Base-by-base conservation (phyloP, 805 yeast species). In the Zygotorulaspora sp. region DNA sequence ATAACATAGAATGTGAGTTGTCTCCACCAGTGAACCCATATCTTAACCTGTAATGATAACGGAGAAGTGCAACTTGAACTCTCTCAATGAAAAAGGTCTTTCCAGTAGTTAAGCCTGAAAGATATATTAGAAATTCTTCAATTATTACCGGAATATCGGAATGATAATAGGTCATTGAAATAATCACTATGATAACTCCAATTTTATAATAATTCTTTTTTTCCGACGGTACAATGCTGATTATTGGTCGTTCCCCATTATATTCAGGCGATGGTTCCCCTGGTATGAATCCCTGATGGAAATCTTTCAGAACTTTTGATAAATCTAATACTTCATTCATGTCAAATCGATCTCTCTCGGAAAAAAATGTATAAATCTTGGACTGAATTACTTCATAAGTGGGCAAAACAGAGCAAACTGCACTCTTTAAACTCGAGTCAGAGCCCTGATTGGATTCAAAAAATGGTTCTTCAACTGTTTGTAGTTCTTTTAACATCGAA, bases 11-110 rank as follows among this genome's bases (percentile, higher is more conserved):
- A 36, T 54, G 52, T 1, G 63, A 43, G 21, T 48, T 40, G 28
- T 61, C 64, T 15, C 54, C 53, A 6, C 57, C 59, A 10, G 47
- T 40, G 22, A 27, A 38, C 5, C 47, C 48, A 24, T 36, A 38
- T 7, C 41, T 18, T 17, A 25, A 12, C 3, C 47, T 21, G 18
- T 31, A 36, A 14, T 39, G 36, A 31, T 41, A 43, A 17, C 51
- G 37, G 12, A 59, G 40, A 15, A 58, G 14, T 10, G 59, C 32
- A 19, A 49, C 51, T 30, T 60, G 65, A 4, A 47, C 48, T 12
- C 54, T 48, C 30, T 62, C 65, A 4, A 58, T 23, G 29, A 41
- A 59, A 36, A 45, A 49, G 10, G 43, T 40, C 32, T 62, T 62
- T 1, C 52, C 50, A 8, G 59, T 45, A 6, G 49, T 33, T 12